Evolutionary conservation across 768 basidiomycete species (phyloP), one percentile per base, ranked within the genome.

Genomic region (Hericium erinaceus): DNA sequence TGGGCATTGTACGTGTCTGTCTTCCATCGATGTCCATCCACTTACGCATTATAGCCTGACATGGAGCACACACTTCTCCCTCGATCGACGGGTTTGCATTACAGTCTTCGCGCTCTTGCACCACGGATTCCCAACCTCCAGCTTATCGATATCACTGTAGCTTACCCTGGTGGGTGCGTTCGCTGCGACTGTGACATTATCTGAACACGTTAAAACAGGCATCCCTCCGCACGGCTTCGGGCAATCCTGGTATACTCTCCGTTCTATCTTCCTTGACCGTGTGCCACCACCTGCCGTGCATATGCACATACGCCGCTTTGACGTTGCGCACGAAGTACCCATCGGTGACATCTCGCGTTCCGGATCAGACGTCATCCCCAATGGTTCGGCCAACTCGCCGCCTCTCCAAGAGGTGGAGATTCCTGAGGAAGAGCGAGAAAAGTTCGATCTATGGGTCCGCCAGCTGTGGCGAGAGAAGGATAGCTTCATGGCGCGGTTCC

Each of bases 401-500:
- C 33, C 33, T 33, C 13, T 39, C 20, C 37, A 37, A 46, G 68
- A 64, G 57, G 59, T 62, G n/a, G 67, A 67, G 54, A 70, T 67
- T 7, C 66, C 65, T 18, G 66, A 70, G 54, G 63, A 60, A 4
- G 71, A 77, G 44, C 69, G 66, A 39, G 67, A 69, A 22, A 57
- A 60, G 24, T 99, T 99, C 66, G 92, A 95, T 62, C 49, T 71
- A 12, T 99, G 97, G 97, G 72, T 98, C 55, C 72, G 87, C 60
- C 73, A 78, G 44, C 67, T 90, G 56, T 99, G 95, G 95, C 70
- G 72, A 41, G 83, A 86, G 65, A 98, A 99, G 72, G 97, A 99
- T 69, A 72, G 73, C 50, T 74, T 83, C 54, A 82, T 98, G 68
- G 80, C 80, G n/a, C 70, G 66, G 50, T 95, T 85, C 68, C 77